Conservation (phyloP, 2,329 filamentous ascomycete genomes). For the Lachnellula suecica region DNA sequence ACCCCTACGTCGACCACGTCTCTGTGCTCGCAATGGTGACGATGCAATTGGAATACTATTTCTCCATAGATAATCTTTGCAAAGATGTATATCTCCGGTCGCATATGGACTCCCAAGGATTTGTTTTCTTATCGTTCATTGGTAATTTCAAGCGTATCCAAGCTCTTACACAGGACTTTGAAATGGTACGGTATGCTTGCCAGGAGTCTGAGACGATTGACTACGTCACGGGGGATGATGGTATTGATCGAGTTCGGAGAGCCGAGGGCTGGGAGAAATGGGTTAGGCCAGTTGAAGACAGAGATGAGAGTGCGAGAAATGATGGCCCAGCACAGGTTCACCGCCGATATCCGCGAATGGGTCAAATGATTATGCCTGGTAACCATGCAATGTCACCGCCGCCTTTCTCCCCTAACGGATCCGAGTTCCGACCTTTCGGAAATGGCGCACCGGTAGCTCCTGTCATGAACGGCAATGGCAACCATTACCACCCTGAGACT, state of each 20-base stretch:
- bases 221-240: slow-evolving; percentile 72
- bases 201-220: slow-evolving; percentile 73
- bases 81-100: slow-evolving; percentile 87
- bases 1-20: slow-evolving; percentile 56
- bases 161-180: slow-evolving; percentile 67
- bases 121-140: slow-evolving; percentile 78
- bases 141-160: slow-evolving; percentile 85
- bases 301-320: slow-evolving; percentile 72
- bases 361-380: slow-evolving; percentile 25
- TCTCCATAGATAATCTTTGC: slow-evolving; percentile 92
- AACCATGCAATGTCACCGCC: slow-evolving; percentile 29
- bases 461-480: slow-evolving; percentile 39
- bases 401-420: slow-evolving; percentile 32
- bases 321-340: slow-evolving; percentile 57
- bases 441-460: slow-evolving; percentile 20
- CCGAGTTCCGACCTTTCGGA: slow-evolving; percentile 25
- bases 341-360: slow-evolving; percentile 24
- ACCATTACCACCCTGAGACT: slow-evolving; percentile 41
- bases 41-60: slow-evolving; percentile 81
- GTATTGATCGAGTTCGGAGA: slow-evolving; percentile 74
- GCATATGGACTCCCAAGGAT: slow-evolving; percentile 95
- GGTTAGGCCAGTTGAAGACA: slow-evolving; percentile 69
- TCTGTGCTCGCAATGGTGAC: slow-evolving; percentile 43
- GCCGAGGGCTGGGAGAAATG: slow-evolving; percentile 78
- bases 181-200: slow-evolving; percentile 73